Conservation (phyloP, 208 protist species). For the Trichomonas vaginalis region DNA sequence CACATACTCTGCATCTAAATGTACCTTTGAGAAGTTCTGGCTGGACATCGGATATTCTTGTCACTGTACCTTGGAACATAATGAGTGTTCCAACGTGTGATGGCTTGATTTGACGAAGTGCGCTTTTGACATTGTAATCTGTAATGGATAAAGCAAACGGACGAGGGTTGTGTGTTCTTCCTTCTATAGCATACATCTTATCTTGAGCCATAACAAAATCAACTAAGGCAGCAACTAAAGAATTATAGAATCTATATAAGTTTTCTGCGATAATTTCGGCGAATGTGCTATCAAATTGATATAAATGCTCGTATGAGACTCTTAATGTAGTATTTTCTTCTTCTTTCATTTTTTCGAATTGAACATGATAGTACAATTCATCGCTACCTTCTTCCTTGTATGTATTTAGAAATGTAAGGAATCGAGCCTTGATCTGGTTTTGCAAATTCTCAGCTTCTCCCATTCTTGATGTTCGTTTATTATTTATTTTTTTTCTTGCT, state of each 20-base stretch:
- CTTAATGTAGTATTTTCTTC: conserved; percentile 36
- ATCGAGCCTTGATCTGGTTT: not conserved
- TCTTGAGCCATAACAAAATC: conserved; percentile 20
- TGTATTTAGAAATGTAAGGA: not conserved
- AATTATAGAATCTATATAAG: conserved; percentile 31
- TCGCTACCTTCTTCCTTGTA: not conserved
- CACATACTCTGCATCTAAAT: conserved; percentile 85
- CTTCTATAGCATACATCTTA: conserved; percentile 27
- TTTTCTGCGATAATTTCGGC: conserved; percentile 29
- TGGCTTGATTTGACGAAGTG: conserved; percentile 72
- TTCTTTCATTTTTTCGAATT: conserved; percentile 30
- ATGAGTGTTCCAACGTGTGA: conserved; percentile 71
- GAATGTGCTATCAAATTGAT: conserved; percentile 18
- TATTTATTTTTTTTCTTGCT: too few relatives aligned
- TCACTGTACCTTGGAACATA: conserved; percentile 85
- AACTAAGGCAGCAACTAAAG: conserved; percentile 28
- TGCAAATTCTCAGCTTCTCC: not conserved
- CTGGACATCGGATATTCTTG: conserved; percentile 84
- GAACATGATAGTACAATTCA: conserved; percentile 22
- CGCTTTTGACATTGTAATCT: conserved; percentile 39
- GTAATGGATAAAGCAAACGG: conserved; percentile 29
- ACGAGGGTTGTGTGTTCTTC: conserved; percentile 4
- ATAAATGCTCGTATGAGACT: conserved; percentile 38
- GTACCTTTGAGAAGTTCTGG: conserved; percentile 85
- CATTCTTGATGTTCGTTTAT: not conserved